Evolutionary conservation across 2,329 filamentous ascomycete species (phyloP).

Genomic region (Bipolaris bicolor): DNA sequence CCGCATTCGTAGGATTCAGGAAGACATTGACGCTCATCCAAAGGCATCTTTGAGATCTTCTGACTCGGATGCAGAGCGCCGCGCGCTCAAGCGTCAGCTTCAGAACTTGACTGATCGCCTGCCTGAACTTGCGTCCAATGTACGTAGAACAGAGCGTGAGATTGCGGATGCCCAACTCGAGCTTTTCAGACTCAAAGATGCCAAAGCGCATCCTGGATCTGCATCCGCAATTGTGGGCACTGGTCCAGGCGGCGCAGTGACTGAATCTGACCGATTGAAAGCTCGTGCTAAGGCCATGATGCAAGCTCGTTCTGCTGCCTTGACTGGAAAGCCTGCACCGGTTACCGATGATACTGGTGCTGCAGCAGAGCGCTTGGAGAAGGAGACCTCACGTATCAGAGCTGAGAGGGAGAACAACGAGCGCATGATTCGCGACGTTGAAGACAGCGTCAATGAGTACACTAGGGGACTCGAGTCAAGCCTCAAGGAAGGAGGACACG

Average conservation of each 20-base stretch:
- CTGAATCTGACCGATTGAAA: slow-evolving; percentile 92
- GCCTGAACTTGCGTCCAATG: slow-evolving; percentile 88
- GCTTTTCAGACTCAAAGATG: slow-evolving; percentile 90
- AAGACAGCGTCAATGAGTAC: slow-evolving; percentile 93
- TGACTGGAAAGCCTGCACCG: slow-evolving; percentile 81
- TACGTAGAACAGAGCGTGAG: slow-evolving; percentile 85
- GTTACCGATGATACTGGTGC: slow-evolving; percentile 75
- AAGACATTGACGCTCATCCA: slow-evolving; percentile 92
- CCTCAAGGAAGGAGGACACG: slow-evolving; percentile 79
- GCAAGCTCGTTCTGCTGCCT: slow-evolving; percentile 92
- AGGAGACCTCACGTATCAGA: slow-evolving; percentile 80
- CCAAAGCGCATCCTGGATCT: slow-evolving; percentile 85
- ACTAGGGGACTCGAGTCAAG: slow-evolving; percentile 82
- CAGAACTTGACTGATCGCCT: slow-evolving; percentile 88
- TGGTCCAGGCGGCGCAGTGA: slow-evolving; percentile 86
- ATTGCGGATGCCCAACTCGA: slow-evolving; percentile 92
- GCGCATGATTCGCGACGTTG: slow-evolving; percentile 93
- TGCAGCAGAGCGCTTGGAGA: slow-evolving; percentile 83
- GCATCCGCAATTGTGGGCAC: slow-evolving; percentile 85
- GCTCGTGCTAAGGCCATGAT: slow-evolving; percentile 97
- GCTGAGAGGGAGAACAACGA: slow-evolving; percentile 93
- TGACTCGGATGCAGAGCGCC: slow-evolving; percentile 86
- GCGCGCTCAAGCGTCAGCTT: slow-evolving; percentile 85
- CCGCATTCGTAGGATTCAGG: slow-evolving; percentile 87
- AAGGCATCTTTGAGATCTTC: slow-evolving; percentile 66